phyloP scores from a whole-genome alignment of 148 eudicot genomes.

The Vaccinium darrowii region DNA sequence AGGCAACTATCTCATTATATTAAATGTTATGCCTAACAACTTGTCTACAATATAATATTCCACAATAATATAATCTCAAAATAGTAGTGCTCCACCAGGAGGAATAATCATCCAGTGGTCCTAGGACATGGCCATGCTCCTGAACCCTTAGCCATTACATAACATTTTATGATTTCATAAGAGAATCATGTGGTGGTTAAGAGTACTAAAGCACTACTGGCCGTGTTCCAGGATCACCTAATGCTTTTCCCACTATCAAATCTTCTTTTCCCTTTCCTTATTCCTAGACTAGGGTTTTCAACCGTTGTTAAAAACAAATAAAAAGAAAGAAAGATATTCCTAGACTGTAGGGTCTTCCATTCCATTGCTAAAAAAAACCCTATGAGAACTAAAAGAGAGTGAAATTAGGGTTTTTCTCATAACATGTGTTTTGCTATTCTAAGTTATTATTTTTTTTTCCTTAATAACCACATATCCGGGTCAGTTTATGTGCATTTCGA shows the following conservation, averaged over 20 bases:
- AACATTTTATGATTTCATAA: too few relatives aligned
- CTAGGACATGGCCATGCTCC: not conserved
- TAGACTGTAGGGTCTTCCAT: conserved; percentile 1
- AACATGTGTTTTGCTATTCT: not conserved
- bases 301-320: not conserved
- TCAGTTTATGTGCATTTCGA: too few relatives aligned
- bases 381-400: not conserved
- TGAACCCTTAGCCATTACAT: not conserved
- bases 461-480: too few relatives aligned
- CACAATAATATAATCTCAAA: not conserved
- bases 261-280: not conserved
- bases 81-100: not conserved
- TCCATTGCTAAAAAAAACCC: not conserved
- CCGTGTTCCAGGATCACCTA: not conserved
- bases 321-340: not conserved
- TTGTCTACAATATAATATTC: too few relatives aligned
- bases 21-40: too few relatives aligned
- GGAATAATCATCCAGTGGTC: not conserved
- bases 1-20: not conserved
- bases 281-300: not conserved
- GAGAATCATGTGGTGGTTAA: not conserved
- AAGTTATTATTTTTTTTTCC: not conserved
- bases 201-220: not conserved
- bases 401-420: not conserved
- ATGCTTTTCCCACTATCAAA: not conserved